Conservation (phyloP, 768 basidiomycete genomes). For the Lactarius deliciosus region DNA sequence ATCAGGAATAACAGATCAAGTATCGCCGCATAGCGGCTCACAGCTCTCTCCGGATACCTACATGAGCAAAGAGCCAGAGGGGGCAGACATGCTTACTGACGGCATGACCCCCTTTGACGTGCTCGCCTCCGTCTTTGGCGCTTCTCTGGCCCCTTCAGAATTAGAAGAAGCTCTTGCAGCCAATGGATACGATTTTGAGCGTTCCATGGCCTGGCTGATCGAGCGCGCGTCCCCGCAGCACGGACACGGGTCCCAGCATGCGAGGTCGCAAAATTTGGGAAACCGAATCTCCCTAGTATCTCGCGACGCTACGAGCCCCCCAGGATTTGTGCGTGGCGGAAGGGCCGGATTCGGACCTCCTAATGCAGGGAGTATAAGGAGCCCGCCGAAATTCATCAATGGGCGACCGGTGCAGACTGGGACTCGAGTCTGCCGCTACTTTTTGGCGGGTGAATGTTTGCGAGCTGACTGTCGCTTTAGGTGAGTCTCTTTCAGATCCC, state of each 20-base stretch:
- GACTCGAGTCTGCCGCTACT: constrained; percentile 92
- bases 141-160: constrained; percentile 84
- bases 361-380: constrained; percentile 32
- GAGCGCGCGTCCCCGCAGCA: constrained; percentile 61
- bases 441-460: constrained; percentile 93
- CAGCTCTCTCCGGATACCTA: constrained; percentile 28
- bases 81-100: constrained; percentile 66
- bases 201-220: constrained; percentile 91
- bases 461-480: constrained; percentile 97
- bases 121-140: constrained; percentile 89
- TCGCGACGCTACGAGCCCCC: constrained; percentile 44
- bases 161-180: constrained; percentile 88
- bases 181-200: constrained; percentile 93
- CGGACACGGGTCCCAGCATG: constrained; percentile 39
- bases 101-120: constrained; percentile 99
- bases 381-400: constrained; percentile 44
- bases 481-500: constrained; percentile 44
- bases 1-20: constrained; percentile 26
- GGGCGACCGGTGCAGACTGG: constrained; percentile 60
- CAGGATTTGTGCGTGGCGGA: constrained; percentile 41
- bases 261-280: constrained; percentile 61
- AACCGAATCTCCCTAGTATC: constrained; percentile 67
- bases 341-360: constrained; percentile 39
- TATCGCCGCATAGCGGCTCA: constrained; percentile 22
- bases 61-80: constrained; percentile 46